Evolutionary conservation across 176 grass and related monocot genomes (phyloP).

Genomic region (Carex kokanica): DNA sequence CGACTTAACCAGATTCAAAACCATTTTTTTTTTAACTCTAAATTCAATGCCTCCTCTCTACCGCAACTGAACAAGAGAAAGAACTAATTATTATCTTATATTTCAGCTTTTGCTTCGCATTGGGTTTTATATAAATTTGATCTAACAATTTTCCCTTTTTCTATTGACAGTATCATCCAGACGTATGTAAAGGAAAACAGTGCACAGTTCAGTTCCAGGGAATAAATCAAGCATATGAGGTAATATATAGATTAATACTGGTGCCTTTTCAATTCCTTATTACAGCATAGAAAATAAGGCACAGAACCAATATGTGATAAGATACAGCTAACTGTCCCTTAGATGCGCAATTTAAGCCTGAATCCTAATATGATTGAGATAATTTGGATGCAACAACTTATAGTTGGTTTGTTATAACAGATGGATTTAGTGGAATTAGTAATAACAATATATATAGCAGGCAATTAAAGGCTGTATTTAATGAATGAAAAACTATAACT

Average conservation of each 20-base stretch:
- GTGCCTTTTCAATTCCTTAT: background rate
- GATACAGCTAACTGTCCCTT: background rate
- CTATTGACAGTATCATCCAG: slow-evolving; percentile 46
- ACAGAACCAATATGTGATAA: background rate
- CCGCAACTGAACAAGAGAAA: background rate
- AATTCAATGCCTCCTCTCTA: too few species aligned
- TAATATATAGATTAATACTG: background rate
- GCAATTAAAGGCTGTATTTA: background rate
- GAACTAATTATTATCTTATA: background rate
- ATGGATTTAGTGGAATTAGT: background rate
- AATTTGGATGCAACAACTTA: background rate
- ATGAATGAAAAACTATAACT: background rate
- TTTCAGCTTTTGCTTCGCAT: background rate
- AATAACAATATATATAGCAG: background rate
- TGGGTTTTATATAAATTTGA: background rate
- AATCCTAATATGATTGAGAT: background rate
- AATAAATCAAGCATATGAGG: slow-evolving; percentile 48
- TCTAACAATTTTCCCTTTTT: background rate
- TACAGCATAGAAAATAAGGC: background rate
- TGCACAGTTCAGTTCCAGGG: slow-evolving; percentile 37
- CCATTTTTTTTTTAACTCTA: too few species aligned
- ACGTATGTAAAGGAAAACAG: slow-evolving; percentile 42
- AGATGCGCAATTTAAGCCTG: background rate
- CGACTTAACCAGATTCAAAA: background rate
- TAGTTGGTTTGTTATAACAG: background rate